Base-by-base conservation (phyloP, 2,329 filamentous ascomycete species). In the Colletotrichum sp. region DNA sequence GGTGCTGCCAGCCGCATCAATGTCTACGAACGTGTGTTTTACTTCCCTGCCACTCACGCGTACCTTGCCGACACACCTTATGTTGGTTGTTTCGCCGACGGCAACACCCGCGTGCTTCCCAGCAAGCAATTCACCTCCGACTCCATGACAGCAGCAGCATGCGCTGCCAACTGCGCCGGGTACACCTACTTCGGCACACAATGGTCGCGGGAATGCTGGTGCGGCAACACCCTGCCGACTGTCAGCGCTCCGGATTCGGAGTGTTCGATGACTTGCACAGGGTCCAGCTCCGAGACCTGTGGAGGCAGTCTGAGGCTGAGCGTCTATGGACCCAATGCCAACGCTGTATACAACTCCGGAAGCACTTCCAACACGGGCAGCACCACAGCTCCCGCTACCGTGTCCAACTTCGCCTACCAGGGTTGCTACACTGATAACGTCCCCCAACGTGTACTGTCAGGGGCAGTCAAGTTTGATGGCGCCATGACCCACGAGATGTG, bases 111-210 rank as follows among this genome's bases (percentile, higher is more conserved):
- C 12, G 82, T 82, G 11, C 80, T 83, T 7, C 75, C 71, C 31
- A 69, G 75, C 67, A 82, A 79, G 69, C 76, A 77, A 34, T 81
- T 78, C 38, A 78, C 82, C 31, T 75, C 79, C 70, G 79, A 78
- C 64, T 74, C 68, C 55, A 84, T 85, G 82, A 86, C 82, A 27
- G 78, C 85, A 31, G 81, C 78, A 51, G 73, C 75, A 16, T 87
- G 86, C 76, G 78, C 86, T n/a, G 69, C 76, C 6, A 83, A 81
- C 72, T 87, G 86, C 76, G 75, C 78, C 7, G 83, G 82, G 15
- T 86, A 81, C 74, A 78, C 80, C 3, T 87, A 85, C 73, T 87
- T 82, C 69, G 87, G 87, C 55, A 77, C 87, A 43, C 86, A 88
- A 75, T 88, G 88, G 75, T 81, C 82, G 54, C 78, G 83, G 6